A percentile compares a stretch with the other conserved stretches of the same genome.
Conservation (phyloP, 2,329 filamentous ascomycete genomes). For the Cercospora zeina region DNA sequence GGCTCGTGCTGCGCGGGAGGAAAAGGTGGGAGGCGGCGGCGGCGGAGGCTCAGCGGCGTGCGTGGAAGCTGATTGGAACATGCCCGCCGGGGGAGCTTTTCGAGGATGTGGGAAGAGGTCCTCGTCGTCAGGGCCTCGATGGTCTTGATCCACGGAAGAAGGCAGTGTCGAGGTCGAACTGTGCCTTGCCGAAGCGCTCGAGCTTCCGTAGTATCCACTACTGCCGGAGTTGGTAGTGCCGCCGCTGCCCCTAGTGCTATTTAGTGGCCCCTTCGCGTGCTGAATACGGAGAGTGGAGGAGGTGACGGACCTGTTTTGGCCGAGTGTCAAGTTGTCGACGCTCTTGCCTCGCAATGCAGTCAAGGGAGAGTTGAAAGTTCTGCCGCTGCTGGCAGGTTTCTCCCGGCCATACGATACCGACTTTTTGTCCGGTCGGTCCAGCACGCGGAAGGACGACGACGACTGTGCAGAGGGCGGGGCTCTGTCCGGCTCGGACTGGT, state of each 20-base stretch:
- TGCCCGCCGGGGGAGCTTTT: constrained; percentile 43
- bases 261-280: constrained; percentile 35
- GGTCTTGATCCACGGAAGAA: constrained; percentile 53
- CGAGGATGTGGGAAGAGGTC: constrained; percentile 39
- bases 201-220: constrained; percentile 46
- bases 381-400: constrained; percentile 36
- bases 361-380: constrained; percentile 42
- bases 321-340: constrained; percentile 37
- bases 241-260: constrained; percentile 49
- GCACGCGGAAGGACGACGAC: constrained; percentile 54
- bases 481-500: constrained; percentile 38
- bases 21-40: constrained; percentile 39
- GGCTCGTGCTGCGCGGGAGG: constrained; percentile 50
- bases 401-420: constrained; percentile 34
- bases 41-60: constrained; percentile 39
- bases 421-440: constrained; percentile 53
- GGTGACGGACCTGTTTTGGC: constrained; percentile 26
- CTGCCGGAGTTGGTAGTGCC: constrained; percentile 52
- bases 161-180: constrained; percentile 59
- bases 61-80: constrained; percentile 46
- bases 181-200: constrained; percentile 51
- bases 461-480: constrained; percentile 23
- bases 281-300: constrained; percentile 19
- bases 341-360: constrained; percentile 39
- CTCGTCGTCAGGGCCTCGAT: constrained; percentile 38